Conservation (phyloP, 768 basidiomycete genomes). For the Stropharia rugosoannulata region DNA sequence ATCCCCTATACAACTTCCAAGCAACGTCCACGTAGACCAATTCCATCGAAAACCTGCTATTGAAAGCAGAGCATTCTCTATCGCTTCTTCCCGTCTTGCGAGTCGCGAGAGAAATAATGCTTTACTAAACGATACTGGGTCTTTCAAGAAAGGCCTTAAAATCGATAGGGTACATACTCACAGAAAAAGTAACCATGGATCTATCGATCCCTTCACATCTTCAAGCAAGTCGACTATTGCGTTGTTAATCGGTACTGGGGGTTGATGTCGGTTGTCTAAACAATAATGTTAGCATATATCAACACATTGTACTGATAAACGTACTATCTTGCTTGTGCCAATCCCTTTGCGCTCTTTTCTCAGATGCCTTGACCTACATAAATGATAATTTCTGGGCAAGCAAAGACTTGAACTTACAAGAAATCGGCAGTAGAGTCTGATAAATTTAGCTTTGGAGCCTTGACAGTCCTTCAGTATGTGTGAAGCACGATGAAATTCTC, state of each 20-base stretch:
- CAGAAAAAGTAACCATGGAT: constrained; percentile 88
- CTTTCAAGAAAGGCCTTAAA: constrained; percentile 6
- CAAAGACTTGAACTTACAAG: constrained; percentile 56
- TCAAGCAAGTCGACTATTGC: constrained; percentile 58
- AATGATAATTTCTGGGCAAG: not conserved
- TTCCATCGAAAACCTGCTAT: constrained; percentile 86
- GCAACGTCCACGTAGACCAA: constrained; percentile 88
- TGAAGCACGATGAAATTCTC: constrained; percentile 76
- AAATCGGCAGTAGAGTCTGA: constrained; percentile 79
- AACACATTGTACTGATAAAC: constrained; percentile 21
- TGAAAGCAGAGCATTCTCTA: constrained; percentile 76
- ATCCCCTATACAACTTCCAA: constrained; percentile 78
- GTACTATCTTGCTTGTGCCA: constrained; percentile 83
- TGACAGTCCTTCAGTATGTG: constrained; percentile 63
- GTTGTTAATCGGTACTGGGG: constrained; percentile 63
- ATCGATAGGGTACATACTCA: constrained; percentile 33
- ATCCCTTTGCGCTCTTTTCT: constrained; percentile 77
- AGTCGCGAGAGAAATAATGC: constrained; percentile 81
- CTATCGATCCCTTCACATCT: constrained; percentile 53
- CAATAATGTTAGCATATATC: constrained; percentile 1
- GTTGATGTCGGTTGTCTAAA: constrained; percentile 69
- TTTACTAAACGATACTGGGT: constrained; percentile 49
- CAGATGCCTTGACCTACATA: constrained; percentile 58
- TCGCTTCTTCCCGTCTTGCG: constrained; percentile 80
- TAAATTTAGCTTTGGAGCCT: constrained; percentile 73